These are phyloP conservation scores for Neurospora cerealis DNA, from an alignment of 495 filamentous ascomycete species.

Conservation along the genomic window DNA sequence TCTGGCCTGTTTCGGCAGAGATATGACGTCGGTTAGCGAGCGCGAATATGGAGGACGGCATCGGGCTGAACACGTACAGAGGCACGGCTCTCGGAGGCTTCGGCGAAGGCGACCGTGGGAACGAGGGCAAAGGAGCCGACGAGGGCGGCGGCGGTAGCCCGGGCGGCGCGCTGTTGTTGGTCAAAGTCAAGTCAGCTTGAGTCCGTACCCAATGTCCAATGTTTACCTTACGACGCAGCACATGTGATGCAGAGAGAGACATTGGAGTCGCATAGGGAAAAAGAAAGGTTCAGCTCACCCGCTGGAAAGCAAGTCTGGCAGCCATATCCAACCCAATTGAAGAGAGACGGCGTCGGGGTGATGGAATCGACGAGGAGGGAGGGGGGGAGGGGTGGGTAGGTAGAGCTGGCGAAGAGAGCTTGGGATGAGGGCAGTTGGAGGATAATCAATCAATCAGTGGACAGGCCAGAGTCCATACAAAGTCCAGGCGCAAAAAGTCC, in stretches of 20 bases:
- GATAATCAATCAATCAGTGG: background rate
- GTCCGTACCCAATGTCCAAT: background rate
- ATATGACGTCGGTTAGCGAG: constrained; percentile 1
- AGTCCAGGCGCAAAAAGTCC: background rate
- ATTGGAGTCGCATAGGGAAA: background rate
- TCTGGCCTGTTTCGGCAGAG: constrained; percentile 33
- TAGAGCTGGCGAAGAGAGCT: constrained; percentile 4
- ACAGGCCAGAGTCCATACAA: background rate
- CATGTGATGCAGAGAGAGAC: background rate
- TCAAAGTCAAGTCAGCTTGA: background rate
- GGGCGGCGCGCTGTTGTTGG: constrained; percentile 30
- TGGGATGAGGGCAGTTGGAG: constrained; percentile 6
- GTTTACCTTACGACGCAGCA: background rate
- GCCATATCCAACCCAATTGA: constrained; percentile 38
- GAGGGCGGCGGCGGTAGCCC: constrained; percentile 36
- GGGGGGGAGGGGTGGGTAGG: background rate
- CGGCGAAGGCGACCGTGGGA: constrained; percentile 36
- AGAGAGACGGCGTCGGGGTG: constrained; percentile 1
- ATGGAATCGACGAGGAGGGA: background rate
- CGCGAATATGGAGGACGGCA: background rate
- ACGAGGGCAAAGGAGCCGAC: constrained; percentile 34
- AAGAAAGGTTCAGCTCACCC: constrained; percentile 18
- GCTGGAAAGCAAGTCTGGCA: constrained; percentile 43
- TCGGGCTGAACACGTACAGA: constrained; percentile 15
- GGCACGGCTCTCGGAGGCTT: constrained; percentile 29